Evolutionary conservation across 768 basidiomycete genomes (phyloP), one percentile per base, ranked within the genome.

Genomic region (Pulveroboletus sp.): DNA sequence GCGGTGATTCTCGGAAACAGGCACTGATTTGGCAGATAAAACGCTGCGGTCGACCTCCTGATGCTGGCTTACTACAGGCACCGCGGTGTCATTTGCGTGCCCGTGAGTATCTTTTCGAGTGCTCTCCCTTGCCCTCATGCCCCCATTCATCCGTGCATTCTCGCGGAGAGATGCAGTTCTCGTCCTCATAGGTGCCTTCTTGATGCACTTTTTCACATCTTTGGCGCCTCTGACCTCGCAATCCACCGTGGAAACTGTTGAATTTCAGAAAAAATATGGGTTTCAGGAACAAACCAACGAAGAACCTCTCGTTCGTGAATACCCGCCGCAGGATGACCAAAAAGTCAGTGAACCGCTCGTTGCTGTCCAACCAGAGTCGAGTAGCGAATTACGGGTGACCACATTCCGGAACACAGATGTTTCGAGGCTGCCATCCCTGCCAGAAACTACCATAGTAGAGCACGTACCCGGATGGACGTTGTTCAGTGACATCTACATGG

Each of bases 401-500:
- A 32, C 30, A 11, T 26, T 8, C 40, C 31, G 8, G 15, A 39
- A 17, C 8, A 33, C 10, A n/a, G 35, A 45, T 30, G 21, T 56
- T 46, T 55, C 51, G 21, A 49, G 47, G 6, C 44, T 53, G 14
- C 48, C 52, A 31, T 51, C 31, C 15, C 46, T 86, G 3, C 81
- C 81, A 0, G 69, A 74, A 40, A 87, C 86, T 0, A 70, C 75
- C 12, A 60, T 89, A 27, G 65, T 82, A 11, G 73, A 79, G 21
- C 86, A 89, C 48, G 83, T 82, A 5, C 83, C 83, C 27, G 90
- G 91, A 36, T 93, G 91, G 89, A 92, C 92, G 0, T 69, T 92
- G 30, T 90, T 89, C 66, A 77, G 77, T 26, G 83, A 92, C 63
- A 63, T 94, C 5, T 94, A 94, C 76, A 77, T 92, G 81, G 79